A percentile compares a stretch with the other conserved stretches of the same genome.
phyloP scores from a whole-genome alignment of 1,284 basidiomycete species.

The Omphalotus olearius region DNA sequence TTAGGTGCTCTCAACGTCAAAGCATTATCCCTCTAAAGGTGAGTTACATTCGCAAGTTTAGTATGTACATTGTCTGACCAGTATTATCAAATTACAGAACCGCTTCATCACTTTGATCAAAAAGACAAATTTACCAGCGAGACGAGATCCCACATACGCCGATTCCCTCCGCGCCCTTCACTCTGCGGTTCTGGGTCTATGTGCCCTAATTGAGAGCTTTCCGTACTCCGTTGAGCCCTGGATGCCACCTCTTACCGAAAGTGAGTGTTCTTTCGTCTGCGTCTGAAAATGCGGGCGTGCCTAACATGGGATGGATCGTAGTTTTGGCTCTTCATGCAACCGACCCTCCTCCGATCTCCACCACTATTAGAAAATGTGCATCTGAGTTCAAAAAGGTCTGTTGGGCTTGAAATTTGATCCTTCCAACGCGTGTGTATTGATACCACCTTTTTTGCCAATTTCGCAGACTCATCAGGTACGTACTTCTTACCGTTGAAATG shows the following conservation, averaged over 20 bases:
- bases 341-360: conserved; percentile 89
- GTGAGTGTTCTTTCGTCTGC: conserved; percentile 32
- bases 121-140: conserved; percentile 64
- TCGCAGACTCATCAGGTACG: conserved; percentile 65
- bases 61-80: neutral
- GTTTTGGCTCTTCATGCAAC: conserved; percentile 80
- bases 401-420: conserved; percentile 16
- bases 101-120: conserved; percentile 71
- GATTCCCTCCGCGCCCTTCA: conserved; percentile 77
- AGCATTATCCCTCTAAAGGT: conserved; percentile 87
- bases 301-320: conserved; percentile 19
- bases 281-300: neutral
- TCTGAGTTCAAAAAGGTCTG: conserved; percentile 84
- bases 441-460: conserved; percentile 8
- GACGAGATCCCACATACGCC: conserved; percentile 72
- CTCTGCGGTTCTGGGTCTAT: conserved; percentile 88
- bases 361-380: conserved; percentile 85
- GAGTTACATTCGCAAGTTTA: conserved; percentile 15
- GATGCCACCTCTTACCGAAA: conserved; percentile 75
- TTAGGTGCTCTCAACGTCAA: conserved; percentile 89
- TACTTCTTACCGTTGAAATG: conserved; percentile 11
- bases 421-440: conserved; percentile 1
- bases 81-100: conserved; percentile 43
- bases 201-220: conserved; percentile 75
- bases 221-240: conserved; percentile 77